Conservation (phyloP, 2,329 filamentous ascomycete genomes). For the Cryphonectria naterciae region DNA sequence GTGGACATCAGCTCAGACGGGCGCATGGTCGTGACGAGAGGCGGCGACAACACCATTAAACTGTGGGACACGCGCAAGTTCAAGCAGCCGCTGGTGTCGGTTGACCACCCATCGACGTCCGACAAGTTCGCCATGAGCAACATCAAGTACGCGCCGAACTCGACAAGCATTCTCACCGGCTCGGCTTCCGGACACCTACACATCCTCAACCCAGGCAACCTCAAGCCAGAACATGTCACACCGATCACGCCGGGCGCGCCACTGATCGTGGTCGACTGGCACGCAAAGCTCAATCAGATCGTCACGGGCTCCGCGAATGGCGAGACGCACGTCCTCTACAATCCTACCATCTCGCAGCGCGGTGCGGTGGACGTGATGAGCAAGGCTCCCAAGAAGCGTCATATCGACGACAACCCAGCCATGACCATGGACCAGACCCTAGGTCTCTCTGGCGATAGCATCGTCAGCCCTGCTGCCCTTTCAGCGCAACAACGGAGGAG, state of each 20-base stretch:
- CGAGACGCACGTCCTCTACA: conserved; percentile 89
- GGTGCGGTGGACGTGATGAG: conserved; percentile 91
- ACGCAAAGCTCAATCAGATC: conserved; percentile 94
- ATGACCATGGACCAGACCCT: conserved; percentile 82
- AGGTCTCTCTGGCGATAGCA: conserved; percentile 82
- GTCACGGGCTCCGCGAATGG: conserved; percentile 90
- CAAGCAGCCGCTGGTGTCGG: conserved; percentile 82
- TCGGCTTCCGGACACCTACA: conserved; percentile 85
- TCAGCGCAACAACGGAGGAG: conserved; percentile 60
- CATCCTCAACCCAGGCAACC: conserved; percentile 90
- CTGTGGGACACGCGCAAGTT: conserved; percentile 97
- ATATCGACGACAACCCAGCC: conserved; percentile 90
- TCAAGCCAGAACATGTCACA: conserved; percentile 82
- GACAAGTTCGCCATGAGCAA: conserved; percentile 82
- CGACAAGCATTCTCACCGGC: conserved; percentile 84
- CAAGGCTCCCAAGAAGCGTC: conserved; percentile 89
- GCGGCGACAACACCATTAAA: conserved; percentile 91
- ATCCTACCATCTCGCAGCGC: conserved; percentile 76
- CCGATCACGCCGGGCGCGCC: conserved; percentile 85
- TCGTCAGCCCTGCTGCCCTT: conserved; percentile 70
- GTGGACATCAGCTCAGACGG: conserved; percentile 91
- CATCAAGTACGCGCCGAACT: conserved; percentile 86
- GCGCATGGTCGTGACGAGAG: conserved; percentile 85
- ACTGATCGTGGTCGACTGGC: conserved; percentile 86
- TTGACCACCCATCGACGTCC: conserved; percentile 80